Conservation (phyloP, 208 protist species). For the Trypanosoma caninum region DNA sequence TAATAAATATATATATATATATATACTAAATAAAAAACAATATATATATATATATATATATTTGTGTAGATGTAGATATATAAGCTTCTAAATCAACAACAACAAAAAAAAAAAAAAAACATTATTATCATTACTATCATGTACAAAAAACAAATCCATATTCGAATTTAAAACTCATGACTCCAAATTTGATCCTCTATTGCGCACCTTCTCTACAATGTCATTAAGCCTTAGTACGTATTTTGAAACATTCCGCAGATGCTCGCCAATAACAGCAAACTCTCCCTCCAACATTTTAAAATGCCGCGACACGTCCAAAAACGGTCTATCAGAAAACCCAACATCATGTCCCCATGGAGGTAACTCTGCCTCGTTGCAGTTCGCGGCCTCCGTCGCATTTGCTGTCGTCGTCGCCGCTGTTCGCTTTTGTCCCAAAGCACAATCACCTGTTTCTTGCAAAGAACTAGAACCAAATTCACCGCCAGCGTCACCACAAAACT, state of each 20-base stretch:
- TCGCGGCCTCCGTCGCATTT: no score
- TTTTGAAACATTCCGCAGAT: slow-evolving; percentile 74
- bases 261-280: slow-evolving; percentile 67
- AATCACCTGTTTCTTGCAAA: no score
- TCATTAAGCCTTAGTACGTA: slow-evolving; percentile 80
- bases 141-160: no score
- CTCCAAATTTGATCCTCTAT: slow-evolving; percentile 22
- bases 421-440: no score
- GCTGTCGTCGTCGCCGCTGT: no score
- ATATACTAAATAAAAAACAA: background rate
- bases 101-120: no score
- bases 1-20: background rate
- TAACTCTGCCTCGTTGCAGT: no score
- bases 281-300: slow-evolving; percentile 73
- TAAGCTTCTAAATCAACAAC: no score
- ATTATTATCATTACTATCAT: no score
- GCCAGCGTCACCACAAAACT: no score
- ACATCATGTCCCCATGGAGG: slow-evolving; percentile 13
- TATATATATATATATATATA: background rate
- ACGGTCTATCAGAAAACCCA: slow-evolving; percentile 52
- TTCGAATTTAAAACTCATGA: background rate
- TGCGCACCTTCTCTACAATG: slow-evolving; percentile 64
- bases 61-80: background rate
- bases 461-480: no score
- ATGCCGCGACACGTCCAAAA: slow-evolving; percentile 67